Percentiles rank a stretch among this genome's conserved stretches.
These are phyloP conservation scores for Paracoccidioides lutzii DNA, from an alignment of 2,329 filamentous ascomycete genomes.

Conservation along the genomic window DNA sequence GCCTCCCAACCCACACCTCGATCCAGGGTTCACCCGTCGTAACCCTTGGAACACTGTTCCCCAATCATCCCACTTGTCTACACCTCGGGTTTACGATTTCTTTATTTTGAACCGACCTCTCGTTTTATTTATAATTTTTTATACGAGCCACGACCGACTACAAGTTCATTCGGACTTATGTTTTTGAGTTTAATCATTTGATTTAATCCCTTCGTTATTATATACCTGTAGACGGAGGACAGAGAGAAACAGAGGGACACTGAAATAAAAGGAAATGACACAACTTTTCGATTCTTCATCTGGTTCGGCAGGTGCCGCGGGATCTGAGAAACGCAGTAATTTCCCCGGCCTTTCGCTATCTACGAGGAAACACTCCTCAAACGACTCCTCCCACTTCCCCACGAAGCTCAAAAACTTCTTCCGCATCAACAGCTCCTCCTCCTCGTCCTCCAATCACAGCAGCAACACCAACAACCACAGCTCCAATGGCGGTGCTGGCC, in stretches of 20 bases:
- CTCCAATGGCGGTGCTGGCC: constrained; percentile 15
- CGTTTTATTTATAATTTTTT: no score
- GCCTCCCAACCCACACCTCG: no score
- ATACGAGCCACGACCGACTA: no score
- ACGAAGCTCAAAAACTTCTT: constrained; percentile 59
- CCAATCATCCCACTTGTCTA: no score
- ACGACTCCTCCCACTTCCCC: constrained; percentile 42
- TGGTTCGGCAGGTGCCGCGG: constrained; percentile 24
- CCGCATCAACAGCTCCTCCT: constrained; percentile 42
- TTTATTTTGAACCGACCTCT: no score
- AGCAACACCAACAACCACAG: constrained; percentile 14
- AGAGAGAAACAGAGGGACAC: not conserved
- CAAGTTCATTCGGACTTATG: not conserved
- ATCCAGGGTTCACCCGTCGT: no score
- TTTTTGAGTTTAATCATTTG: no score
- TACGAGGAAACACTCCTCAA: constrained; percentile 34
- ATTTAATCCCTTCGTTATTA: not conserved
- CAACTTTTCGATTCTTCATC: constrained; percentile 33
- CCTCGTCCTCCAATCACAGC: constrained; percentile 24
- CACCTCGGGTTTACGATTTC: no score
- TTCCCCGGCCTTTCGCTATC: constrained; percentile 34
- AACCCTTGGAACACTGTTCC: no score
- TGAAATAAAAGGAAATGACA: constrained; percentile 21
- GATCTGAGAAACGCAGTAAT: constrained; percentile 34
- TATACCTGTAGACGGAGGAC: not conserved